Evolutionary conservation across 208 protist species (phyloP), one percentile per base, ranked within the genome.

Genomic region (Trypanosoma avium): DNA sequence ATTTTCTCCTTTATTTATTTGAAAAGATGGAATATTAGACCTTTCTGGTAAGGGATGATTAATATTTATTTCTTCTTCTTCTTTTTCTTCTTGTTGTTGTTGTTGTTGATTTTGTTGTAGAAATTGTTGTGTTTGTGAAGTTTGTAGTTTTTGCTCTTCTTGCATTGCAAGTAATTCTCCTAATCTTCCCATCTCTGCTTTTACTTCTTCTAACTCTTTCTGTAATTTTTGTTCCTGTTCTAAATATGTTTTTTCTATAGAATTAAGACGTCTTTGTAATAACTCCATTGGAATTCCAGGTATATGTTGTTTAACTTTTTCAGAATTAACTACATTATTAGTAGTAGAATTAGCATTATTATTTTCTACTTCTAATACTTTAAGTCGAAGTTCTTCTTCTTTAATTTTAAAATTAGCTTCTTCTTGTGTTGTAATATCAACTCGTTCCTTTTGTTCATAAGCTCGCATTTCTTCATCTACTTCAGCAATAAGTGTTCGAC

Each of bases 391-490:
- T n/a, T n/a, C n/a, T n/a, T n/a, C n/a, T n/a, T 61, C 62, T 15
- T 15, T 15, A n/a, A n/a, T 7, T 9, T 70, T 35, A 12, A 30
- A 30, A 26, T 27, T 10, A 32, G 36, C 1, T 24, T 53, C 53
- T 33, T 54, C 64, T 12, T 62, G 33, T 19, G 35, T 29, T 36
- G 70, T 63, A 1, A 84, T 70, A 24, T 74, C 66, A 57, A 73
- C 29, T 21, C 54, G 61, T 56, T 81, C 68, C 12, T 67, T 67
- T 19, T 47, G 38, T 52, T 78, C 77, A 54, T 84, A 87, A 35
- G 77, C 73, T 13, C 43, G 21, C 42, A 89, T 77, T 61, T 92
- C 82, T 53, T 88, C 75, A 17, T 88, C 80, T 22, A 89, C 73
- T 73, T 86, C 80, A 0, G 61, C 77, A 48, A 71, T 64, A 43